Evolutionary conservation across 2,329 filamentous ascomycete species (phyloP), one percentile per base, ranked within the genome.

Genomic region (Paramyrothecium roridum): DNA sequence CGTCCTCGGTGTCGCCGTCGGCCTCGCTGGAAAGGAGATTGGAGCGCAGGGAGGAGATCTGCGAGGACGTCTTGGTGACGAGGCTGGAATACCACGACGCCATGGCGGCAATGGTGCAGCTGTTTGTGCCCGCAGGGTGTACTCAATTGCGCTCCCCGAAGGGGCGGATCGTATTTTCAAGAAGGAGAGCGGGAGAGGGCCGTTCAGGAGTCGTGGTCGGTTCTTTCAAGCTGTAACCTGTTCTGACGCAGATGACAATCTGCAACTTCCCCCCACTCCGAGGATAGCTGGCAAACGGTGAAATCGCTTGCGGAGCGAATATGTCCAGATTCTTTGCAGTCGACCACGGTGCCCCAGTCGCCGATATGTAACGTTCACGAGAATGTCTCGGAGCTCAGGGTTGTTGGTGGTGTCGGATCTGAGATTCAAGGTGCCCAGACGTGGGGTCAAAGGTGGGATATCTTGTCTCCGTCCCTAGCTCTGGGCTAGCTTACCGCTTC

Each of bases 11-110:
- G 68, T 89, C 86, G 73, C 87, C 87, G 71, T 88, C 86, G 63
- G 80, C 77, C 61, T 89, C 86, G 69, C 79, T 77, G 61, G 81
- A 76, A 54, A 90, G 84, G 60, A 93, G 85, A 58, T 91, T 85
- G 58, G 87, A 87, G 65, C 84, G 83, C 53, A 87, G 80, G 63
- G 84, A 82, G 61, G 82, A 84, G 68, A 88, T 84, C 65, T 85
- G 82, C 49, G 84, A 85, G 54, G 85, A 83, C 45, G 85, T 86
- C 59, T 81, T 85, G 62, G 81, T 84, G 67, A 87, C 76, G 67
- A 87, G 81, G 68, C 87, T 90, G 66, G 87, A 89, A 76, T 96
- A 89, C 81, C 93, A 96, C 64, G 88, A 89, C 66, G 89, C 82
- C 88, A 91, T 91, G 65, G 64, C 76, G 67, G 16, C n/a, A 34